Evolutionary conservation across 2,329 filamentous ascomycete genomes (phyloP).

Genomic region (Penicillium sp.): DNA sequence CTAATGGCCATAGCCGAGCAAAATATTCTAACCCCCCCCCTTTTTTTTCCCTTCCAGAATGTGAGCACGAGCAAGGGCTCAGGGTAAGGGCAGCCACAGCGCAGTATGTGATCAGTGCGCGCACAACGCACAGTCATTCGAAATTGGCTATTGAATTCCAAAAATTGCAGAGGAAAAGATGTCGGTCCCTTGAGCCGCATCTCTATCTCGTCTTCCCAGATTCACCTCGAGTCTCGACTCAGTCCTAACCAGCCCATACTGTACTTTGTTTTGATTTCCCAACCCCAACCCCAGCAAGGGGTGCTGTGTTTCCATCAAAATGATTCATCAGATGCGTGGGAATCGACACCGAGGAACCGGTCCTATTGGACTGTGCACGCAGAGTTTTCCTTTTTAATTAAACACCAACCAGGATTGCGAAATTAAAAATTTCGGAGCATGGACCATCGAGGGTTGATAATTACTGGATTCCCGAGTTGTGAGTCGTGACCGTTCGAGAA

Average conservation of each 20-base stretch:
- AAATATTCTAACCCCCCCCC: not conserved
- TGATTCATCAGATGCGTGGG: slow-evolving; percentile 7
- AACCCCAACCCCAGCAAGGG: not conserved
- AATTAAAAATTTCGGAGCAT: slow-evolving; percentile 9
- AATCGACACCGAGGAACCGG: not conserved
- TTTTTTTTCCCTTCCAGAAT: not conserved
- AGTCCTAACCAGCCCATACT: not conserved
- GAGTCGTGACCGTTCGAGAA: not conserved
- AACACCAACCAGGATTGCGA: slow-evolving; percentile 9
- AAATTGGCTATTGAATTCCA: slow-evolving; percentile 3
- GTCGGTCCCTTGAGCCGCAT: not conserved
- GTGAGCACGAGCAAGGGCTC: slow-evolving; percentile 28
- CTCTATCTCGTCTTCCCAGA: not conserved
- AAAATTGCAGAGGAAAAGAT: slow-evolving; percentile 7
- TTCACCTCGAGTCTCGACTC: too few species aligned
- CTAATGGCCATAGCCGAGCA: not conserved
- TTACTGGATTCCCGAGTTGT: not conserved
- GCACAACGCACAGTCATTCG: slow-evolving; percentile 19
- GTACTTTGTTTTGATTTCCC: slow-evolving; percentile 2
- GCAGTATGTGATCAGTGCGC: slow-evolving; percentile 33
- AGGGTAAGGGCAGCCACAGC: slow-evolving; percentile 33
- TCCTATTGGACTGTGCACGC: slow-evolving; percentile 6
- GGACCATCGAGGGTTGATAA: not conserved
- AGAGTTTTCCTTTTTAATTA: slow-evolving; percentile 3
- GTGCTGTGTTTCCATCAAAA: not conserved